Evolutionary conservation across 2,329 filamentous ascomycete species (phyloP).

Genomic region (Stachybotrys chartarum): DNA sequence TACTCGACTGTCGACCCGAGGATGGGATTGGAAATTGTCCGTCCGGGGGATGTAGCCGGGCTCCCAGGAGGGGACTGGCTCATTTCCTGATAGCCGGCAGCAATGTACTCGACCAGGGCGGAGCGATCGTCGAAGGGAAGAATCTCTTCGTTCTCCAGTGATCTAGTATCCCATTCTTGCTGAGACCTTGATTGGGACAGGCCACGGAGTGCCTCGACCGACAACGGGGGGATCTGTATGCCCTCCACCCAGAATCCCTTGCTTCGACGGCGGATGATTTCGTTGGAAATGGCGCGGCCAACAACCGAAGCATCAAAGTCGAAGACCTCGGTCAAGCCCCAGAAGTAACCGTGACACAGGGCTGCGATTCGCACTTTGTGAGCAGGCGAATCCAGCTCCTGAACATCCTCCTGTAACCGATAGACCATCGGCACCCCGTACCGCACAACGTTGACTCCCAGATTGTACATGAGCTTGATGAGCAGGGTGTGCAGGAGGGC

Average conservation of each 20-base stretch:
- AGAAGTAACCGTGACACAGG: conserved; percentile 84
- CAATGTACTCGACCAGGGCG: conserved; percentile 67
- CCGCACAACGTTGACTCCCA: conserved; percentile 76
- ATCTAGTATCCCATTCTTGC: conserved; percentile 40
- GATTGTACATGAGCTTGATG: conserved; percentile 61
- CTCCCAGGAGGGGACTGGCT: conserved; percentile 59
- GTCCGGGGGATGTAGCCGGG: conserved; percentile 61
- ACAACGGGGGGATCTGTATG: conserved; percentile 62
- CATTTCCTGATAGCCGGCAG: conserved; percentile 59
- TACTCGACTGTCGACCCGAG: conserved; percentile 40
- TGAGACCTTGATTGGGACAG: conserved; percentile 38
- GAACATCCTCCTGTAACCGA: conserved; percentile 78
- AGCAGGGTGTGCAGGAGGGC: conserved; percentile 72
- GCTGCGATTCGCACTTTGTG: conserved; percentile 76
- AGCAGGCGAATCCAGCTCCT: conserved; percentile 54
- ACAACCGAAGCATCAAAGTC: conserved; percentile 64
- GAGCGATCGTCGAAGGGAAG: conserved; percentile 69
- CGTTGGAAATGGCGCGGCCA: conserved; percentile 65
- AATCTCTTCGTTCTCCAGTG: conserved; percentile 56
- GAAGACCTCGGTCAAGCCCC: conserved; percentile 70
- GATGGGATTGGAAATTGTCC: conserved; percentile 55
- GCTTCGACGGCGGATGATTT: conserved; percentile 66
- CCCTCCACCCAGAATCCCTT: conserved; percentile 74
- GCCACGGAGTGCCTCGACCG: conserved; percentile 53
- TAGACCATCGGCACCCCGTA: conserved; percentile 84